These are phyloP conservation scores for Albugo candida DNA, from an alignment of 352 stramenopile genomes.

Conservation along the genomic window DNA sequence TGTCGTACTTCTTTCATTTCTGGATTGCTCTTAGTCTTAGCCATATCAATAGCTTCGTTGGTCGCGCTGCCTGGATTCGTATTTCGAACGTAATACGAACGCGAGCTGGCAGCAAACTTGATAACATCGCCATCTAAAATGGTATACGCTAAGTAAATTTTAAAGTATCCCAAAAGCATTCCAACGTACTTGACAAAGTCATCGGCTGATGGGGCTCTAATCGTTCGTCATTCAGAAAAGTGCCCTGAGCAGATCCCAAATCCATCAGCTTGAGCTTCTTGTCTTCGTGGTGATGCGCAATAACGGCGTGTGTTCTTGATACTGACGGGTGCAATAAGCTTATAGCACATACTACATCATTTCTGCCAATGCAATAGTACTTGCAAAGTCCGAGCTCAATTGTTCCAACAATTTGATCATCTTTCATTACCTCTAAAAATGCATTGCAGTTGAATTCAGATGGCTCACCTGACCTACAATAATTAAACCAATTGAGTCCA, in stretches of 20 bases:
- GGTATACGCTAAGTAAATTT: not conserved
- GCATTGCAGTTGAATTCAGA: no score
- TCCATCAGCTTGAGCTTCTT: conserved; percentile 40
- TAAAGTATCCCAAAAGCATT: not conserved
- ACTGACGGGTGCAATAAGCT: conserved; percentile 60
- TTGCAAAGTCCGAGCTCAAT: not conserved
- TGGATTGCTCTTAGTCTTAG: not conserved
- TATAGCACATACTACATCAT: conserved; percentile 52
- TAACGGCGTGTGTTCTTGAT: conserved; percentile 54
- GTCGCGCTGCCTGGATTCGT: conserved; percentile 2
- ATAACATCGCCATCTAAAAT: conserved; percentile 25
- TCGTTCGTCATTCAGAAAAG: conserved; percentile 54
- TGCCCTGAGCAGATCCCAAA: conserved; percentile 66
- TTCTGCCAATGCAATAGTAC: conserved; percentile 56
- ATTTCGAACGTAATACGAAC: conserved; percentile 27
- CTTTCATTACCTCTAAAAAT: no score
- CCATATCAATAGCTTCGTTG: conserved; percentile 1
- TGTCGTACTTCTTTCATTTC: conserved; percentile 21
- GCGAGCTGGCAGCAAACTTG: conserved; percentile 37
- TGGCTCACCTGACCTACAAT: no score
- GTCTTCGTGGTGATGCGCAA: conserved; percentile 38
- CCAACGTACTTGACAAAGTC: conserved; percentile 7
- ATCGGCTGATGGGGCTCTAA: conserved; percentile 26
- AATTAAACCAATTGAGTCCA: no score
- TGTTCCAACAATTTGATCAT: no score